Conservation (phyloP, 495 filamentous ascomycete genomes). For the Clohesyomyces aquaticus region DNA sequence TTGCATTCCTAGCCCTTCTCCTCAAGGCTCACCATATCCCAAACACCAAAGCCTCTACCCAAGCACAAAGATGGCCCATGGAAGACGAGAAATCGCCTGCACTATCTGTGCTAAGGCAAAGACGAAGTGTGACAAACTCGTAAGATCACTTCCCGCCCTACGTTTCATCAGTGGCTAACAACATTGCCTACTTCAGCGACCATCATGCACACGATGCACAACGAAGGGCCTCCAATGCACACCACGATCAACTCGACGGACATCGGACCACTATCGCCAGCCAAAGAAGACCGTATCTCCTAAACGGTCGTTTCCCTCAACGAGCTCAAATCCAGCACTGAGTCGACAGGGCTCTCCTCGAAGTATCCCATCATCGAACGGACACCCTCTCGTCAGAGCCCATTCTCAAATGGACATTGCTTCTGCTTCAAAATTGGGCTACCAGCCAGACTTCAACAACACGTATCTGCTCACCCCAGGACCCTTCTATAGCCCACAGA, state of each 20-base stretch:
- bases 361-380: constrained; percentile 27
- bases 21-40: constrained; percentile 25
- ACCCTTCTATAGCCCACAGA: constrained; percentile 30
- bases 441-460: constrained; percentile 22
- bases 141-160: constrained; percentile 8
- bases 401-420: constrained; percentile 33
- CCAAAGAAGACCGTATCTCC: constrained; percentile 36
- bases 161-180: constrained; percentile 1
- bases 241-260: constrained; percentile 38
- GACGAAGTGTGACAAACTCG: constrained; percentile 44
- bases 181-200: constrained; percentile 21
- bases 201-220: constrained; percentile 40
- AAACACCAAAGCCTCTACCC: constrained; percentile 15
- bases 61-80: constrained; percentile 31
- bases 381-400: constrained; percentile 20
- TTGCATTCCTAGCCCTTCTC: constrained; percentile 12
- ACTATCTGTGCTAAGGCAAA: constrained; percentile 64
- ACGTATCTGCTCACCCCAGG: constrained; percentile 28
- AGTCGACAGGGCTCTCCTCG: constrained; percentile 30
- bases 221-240: constrained; percentile 40
- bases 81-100: constrained; percentile 56
- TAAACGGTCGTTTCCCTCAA: constrained; percentile 32
- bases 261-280: constrained; percentile 34
- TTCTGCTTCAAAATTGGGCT: constrained; percentile 26
- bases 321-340: constrained; percentile 28